A percentile compares a stretch with the other conserved stretches of the same genome.
These are phyloP conservation scores for Xylaria flabelliformis DNA, from an alignment of 495 filamentous ascomycete species.

Conservation along the genomic window DNA sequence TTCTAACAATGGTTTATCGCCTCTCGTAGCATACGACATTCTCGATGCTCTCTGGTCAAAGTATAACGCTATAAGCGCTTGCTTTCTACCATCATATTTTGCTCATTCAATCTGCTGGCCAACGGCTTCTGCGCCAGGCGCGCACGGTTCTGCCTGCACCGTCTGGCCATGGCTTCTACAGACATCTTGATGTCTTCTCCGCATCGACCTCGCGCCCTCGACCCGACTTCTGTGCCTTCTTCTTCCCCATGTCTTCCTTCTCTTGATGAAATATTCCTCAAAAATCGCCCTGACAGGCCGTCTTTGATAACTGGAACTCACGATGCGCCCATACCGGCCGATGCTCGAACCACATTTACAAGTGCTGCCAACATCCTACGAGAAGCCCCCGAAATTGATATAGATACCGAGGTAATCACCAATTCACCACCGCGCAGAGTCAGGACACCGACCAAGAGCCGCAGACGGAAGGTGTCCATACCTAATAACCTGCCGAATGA, in stretches of 20 bases:
- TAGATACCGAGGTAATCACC: constrained; percentile 37
- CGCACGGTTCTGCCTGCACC: constrained; percentile 34
- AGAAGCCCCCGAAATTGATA: constrained; percentile 39
- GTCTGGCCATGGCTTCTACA: constrained; percentile 45
- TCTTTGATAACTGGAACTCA: constrained; percentile 43
- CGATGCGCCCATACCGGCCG: constrained; percentile 41
- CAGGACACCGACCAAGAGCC: constrained; percentile 28
- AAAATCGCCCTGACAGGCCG: constrained; percentile 40
- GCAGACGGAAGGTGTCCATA: constrained; percentile 22
- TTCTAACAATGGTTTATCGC: not conserved
- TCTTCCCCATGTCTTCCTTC: constrained; percentile 57
- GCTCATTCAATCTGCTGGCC: constrained; percentile 37
- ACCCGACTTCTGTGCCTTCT: constrained; percentile 45
- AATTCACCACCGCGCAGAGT: constrained; percentile 34
- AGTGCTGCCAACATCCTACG: constrained; percentile 49
- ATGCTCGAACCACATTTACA: constrained; percentile 45
- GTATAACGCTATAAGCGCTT: not conserved
- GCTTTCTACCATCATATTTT: not conserved
- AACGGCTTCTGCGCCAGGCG: constrained; percentile 47
- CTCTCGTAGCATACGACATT: not conserved
- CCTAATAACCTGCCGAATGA: not conserved
- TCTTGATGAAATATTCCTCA: constrained; percentile 45
- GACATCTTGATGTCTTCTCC: constrained; percentile 50
- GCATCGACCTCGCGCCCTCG: constrained; percentile 31
- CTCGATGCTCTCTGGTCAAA: not conserved